Evolutionary conservation across 495 filamentous ascomycete species (phyloP).

Genomic region (Aspergillus heteromorphus): DNA sequence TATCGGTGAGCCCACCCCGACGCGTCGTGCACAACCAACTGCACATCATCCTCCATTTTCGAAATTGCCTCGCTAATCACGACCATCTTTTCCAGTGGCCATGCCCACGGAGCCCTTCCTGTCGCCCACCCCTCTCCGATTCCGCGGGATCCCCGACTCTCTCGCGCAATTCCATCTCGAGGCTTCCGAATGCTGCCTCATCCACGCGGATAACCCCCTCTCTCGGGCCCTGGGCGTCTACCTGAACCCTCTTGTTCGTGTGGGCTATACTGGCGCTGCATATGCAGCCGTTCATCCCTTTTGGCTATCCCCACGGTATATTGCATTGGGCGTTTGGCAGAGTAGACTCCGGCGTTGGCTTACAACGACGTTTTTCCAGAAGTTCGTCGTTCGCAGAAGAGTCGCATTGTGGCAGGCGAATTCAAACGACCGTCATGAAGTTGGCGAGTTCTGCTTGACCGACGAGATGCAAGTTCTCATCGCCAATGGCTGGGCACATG

Average conservation of each 20-base stretch:
- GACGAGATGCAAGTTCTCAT: conserved; percentile 83
- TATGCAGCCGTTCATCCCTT: conserved; percentile 50
- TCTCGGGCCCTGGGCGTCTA: conserved; percentile 56
- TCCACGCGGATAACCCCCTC: conserved; percentile 67
- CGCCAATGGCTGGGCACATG: conserved; percentile 71
- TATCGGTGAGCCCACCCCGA: conserved; percentile 47
- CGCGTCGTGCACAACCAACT: no score
- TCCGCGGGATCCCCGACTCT: conserved; percentile 66
- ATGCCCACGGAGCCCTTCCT: conserved; percentile 58
- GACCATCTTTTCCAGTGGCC: conserved; percentile 29
- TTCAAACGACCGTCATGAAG: conserved; percentile 39
- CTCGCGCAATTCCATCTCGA: conserved; percentile 67
- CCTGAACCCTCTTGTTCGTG: conserved; percentile 72
- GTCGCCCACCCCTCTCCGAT: conserved; percentile 41
- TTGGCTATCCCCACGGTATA: conserved; percentile 36
- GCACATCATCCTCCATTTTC: no score
- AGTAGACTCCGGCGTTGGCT: conserved; percentile 54
- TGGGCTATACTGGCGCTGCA: conserved; percentile 58
- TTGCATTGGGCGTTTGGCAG: conserved; percentile 47
- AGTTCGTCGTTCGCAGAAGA: neutral
- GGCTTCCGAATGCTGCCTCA: conserved; percentile 77
- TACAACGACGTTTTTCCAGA: conserved; percentile 5
- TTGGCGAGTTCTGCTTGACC: conserved; percentile 62
- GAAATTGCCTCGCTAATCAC: neutral
- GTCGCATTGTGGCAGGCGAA: neutral